Base-by-base conservation (phyloP, 129 eudicot species). In the Artemisia tridentata region DNA sequence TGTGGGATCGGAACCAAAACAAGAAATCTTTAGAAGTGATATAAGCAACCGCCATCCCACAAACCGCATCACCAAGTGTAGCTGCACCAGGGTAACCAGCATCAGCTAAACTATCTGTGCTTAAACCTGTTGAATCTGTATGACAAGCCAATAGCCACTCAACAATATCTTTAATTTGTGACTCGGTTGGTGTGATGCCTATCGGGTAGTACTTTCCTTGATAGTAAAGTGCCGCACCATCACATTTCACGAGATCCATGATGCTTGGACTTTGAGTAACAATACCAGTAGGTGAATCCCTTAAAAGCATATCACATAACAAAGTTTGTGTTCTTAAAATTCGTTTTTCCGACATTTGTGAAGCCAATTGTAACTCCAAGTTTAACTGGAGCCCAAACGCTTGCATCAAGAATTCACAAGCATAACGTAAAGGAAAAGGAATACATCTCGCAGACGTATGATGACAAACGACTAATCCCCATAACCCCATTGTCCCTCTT, bases 401-500 rank as follows among this genome's bases (percentile, higher is more conserved):
- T 55, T 95, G 99, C 99, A 95, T 88, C 46, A 95, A 69, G 80
- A 90, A 95, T 65, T 95, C 97, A 74, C 99, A 95, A 2, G 97
- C 97, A 63, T 95, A 86, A 38, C 99, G 91, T 38, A 88, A 84
- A 0, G 99, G 99, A 73, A 95, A 95, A 0, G 95, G 93, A 63
- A 88, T 82, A 68, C 76, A 84, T 20, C 95, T 79, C 20, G 92
- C 88, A 48, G 97, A 95, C 29, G 93, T 86, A 85, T 95, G 99
- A 71, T 95, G 99, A 41, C 99, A 92, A 72, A 90, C 99, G 7
- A 95, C 97, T 70, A 95, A 82, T 7, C 99, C 97, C 99, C 97
- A 95, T 13, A 95, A 79, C 75, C 89, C 88, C 96, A 86, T 88
- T 0, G 86, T 31, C 15, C 79, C 84, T 78, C 88, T 76, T 29